Conservation (phyloP, 1,139 yeast genomes). For the Saccharomyces hybrid region DNA sequence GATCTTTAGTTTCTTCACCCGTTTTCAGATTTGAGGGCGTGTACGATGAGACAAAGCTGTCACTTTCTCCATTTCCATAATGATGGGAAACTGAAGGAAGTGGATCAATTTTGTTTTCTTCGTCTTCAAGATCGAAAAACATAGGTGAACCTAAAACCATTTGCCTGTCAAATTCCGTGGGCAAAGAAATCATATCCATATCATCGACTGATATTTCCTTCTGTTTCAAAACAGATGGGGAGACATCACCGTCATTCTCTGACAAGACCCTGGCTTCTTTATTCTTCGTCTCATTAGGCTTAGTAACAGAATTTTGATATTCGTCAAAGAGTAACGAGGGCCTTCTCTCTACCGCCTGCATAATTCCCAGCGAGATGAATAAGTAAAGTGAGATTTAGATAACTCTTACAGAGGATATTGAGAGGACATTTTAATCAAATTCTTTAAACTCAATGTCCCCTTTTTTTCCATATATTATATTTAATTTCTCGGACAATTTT, state of each 20-base stretch:
- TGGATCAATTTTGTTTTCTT: constrained; percentile 8
- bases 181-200: constrained; percentile 24
- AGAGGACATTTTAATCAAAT: neutral
- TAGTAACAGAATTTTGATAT: constrained; percentile 9
- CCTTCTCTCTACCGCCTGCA: constrained; percentile 4
- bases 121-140: constrained; percentile 22
- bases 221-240: neutral
- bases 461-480: neutral
- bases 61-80: neutral
- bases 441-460: neutral
- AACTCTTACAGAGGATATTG: neutral
- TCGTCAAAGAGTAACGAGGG: constrained; percentile 12
- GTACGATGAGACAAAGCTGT: constrained; percentile 8
- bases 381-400: neutral
- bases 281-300: constrained; percentile 4
- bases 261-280: neutral
- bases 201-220: constrained; percentile 23
- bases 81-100: neutral
- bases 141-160: constrained; percentile 26
- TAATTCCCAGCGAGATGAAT: neutral
- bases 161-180: constrained; percentile 24
- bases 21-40: constrained; percentile 6
- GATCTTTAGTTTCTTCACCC: constrained; percentile 1
- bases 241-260: constrained; percentile 6
- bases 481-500: neutral